phyloP scores from a whole-genome alignment of 306 rosid species.

The Rosa rugosa region DNA sequence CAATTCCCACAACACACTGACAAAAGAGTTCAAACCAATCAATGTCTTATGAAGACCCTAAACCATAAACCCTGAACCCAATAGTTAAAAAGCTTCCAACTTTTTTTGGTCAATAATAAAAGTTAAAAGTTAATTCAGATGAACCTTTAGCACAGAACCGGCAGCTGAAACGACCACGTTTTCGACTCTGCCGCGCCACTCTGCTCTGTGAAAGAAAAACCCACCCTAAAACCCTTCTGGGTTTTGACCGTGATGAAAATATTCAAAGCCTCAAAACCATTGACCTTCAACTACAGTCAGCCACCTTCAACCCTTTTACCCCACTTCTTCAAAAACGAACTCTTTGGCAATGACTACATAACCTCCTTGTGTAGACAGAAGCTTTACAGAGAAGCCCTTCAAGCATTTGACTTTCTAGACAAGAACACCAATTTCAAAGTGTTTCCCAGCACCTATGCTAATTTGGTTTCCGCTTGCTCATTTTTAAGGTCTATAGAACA shows the following conservation, averaged over 20 bases:
- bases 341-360: constrained; percentile 45
- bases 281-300: constrained; percentile 30
- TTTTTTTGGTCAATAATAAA: too few relatives aligned
- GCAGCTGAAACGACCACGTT: neutral
- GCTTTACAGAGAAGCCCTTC: constrained; percentile 57
- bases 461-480: constrained; percentile 63
- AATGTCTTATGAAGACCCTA: neutral
- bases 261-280: constrained; percentile 35
- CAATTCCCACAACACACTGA: neutral
- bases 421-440: constrained; percentile 33
- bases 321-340: constrained; percentile 29
- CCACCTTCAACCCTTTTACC: constrained; percentile 24
- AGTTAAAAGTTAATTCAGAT: too few relatives aligned
- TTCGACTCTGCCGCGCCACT: neutral
- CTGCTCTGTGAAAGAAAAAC: neutral
- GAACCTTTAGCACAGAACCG: too few relatives aligned
- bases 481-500: constrained; percentile 54
- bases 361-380: constrained; percentile 46
- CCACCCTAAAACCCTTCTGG: neutral
- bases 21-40: neutral
- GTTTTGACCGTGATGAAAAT: constrained; percentile 12
- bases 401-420: constrained; percentile 48
- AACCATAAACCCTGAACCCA: neutral
- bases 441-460: constrained; percentile 44
- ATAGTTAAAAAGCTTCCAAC: neutral